These are phyloP conservation scores for Emmonsiellopsis sp. DNA, from an alignment of 2,329 filamentous ascomycete species.

Conservation along the genomic window DNA sequence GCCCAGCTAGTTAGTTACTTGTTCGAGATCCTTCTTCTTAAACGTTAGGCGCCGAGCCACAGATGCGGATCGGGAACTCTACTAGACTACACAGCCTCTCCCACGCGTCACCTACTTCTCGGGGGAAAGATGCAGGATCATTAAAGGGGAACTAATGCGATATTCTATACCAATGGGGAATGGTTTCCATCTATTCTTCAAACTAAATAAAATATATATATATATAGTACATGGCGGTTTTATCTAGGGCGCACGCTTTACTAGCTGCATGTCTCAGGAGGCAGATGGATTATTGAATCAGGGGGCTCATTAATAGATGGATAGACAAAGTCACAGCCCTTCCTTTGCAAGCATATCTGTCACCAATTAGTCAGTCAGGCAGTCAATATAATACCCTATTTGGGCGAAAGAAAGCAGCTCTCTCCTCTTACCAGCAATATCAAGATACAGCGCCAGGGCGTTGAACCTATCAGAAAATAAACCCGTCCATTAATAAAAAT, in stretches of 20 bases:
- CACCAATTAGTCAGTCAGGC: background rate
- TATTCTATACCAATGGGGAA: background rate
- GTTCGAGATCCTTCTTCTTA: too few species aligned
- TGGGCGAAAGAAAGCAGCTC: background rate
- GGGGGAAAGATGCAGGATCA: background rate
- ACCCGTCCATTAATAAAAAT: constrained; percentile 1
- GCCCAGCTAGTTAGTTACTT: too few species aligned
- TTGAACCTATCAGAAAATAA: constrained; percentile 43
- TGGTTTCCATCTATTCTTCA: background rate
- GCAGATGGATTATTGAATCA: background rate
- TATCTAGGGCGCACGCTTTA: background rate
- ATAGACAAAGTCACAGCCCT: constrained; percentile 31
- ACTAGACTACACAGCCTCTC: background rate
- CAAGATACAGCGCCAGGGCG: constrained; percentile 53
- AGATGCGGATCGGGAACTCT: too few species aligned
- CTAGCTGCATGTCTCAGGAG: background rate
- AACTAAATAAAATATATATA: background rate
- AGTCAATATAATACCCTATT: background rate
- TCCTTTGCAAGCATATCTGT: constrained; percentile 61
- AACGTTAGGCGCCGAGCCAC: too few species aligned
- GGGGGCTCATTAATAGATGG: background rate
- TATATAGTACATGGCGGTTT: background rate
- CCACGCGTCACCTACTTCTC: background rate
- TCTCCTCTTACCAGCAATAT: constrained; percentile 49
- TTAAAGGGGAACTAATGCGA: background rate